Conservation (phyloP, 2,329 filamentous ascomycete genomes). For the Colletotrichum neosansevieriae region DNA sequence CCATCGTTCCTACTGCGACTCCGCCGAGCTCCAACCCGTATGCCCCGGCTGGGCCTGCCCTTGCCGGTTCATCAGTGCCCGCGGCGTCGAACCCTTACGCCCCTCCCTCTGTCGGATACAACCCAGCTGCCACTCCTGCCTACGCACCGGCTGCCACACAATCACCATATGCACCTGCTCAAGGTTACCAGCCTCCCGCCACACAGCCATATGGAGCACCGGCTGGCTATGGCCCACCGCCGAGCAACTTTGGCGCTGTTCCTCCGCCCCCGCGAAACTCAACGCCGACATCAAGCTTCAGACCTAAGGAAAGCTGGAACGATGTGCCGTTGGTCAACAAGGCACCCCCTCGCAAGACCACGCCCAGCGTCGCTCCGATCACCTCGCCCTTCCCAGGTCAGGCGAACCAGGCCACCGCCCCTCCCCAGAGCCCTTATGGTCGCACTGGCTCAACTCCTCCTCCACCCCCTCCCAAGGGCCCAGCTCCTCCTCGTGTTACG, state of each 20-base stretch:
- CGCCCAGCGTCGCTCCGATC: constrained; percentile 77
- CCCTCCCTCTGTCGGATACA: constrained; percentile 45
- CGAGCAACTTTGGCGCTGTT: constrained; percentile 53
- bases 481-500: constrained; percentile 75
- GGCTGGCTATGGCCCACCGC: constrained; percentile 49
- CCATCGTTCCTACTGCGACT: constrained; percentile 9
- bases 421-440: constrained; percentile 70
- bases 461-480: constrained; percentile 86
- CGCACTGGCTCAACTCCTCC: constrained; percentile 77
- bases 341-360: constrained; percentile 77
- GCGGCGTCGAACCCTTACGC: constrained; percentile 50
- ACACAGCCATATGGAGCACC: constrained; percentile 51
- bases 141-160: constrained; percentile 46
- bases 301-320: constrained; percentile 89
- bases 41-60: constrained; percentile 47
- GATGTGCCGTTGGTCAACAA: constrained; percentile 90
- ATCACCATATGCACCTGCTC: constrained; percentile 52
- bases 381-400: constrained; percentile 82
- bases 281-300: constrained; percentile 76
- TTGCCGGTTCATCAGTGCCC: constrained; percentile 50
- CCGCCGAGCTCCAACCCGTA: constrained; percentile 33
- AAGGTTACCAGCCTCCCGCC: constrained; percentile 68
- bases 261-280: constrained; percentile 57
- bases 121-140: constrained; percentile 43
- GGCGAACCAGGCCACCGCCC: constrained; percentile 64